phyloP scores from a whole-genome alignment of 345 rosid species.

The Citrus mangshanensis region DNA sequence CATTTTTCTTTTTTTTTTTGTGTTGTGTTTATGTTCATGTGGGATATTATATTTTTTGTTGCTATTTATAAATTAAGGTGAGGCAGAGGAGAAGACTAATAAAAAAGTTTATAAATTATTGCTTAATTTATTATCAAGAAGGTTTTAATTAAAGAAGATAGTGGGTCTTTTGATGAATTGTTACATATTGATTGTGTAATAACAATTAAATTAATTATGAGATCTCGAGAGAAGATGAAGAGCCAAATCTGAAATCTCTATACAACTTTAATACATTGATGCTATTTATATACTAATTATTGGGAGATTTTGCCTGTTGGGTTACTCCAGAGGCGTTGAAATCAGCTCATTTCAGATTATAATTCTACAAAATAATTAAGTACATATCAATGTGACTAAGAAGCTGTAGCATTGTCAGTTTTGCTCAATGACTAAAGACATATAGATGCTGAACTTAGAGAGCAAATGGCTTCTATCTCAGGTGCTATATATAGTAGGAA shows the following conservation, averaged over 20 bases:
- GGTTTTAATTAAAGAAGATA: not conserved
- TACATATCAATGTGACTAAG: no score
- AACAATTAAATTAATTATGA: not conserved
- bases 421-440: no score
- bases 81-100: no score
- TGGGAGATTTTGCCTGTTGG: not conserved
- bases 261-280: no score
- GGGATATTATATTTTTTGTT: not conserved
- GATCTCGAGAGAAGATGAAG: not conserved
- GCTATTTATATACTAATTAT: not conserved
- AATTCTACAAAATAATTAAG: not conserved
- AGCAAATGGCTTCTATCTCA: no score
- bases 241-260: not conserved
- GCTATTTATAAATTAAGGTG: not conserved
- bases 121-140: no score
- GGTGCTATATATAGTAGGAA: no score
- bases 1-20: no score
- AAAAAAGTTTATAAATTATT: no score
- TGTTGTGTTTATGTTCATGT: not conserved
- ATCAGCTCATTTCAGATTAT: not conserved
- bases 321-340: not conserved
- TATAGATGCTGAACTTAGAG: no score
- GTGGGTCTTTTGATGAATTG: not conserved
- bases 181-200: not conserved
- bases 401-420: no score